phyloP scores from a whole-genome alignment of 2,329 filamentous ascomycete species.

The Parastagonospora avenae region DNA sequence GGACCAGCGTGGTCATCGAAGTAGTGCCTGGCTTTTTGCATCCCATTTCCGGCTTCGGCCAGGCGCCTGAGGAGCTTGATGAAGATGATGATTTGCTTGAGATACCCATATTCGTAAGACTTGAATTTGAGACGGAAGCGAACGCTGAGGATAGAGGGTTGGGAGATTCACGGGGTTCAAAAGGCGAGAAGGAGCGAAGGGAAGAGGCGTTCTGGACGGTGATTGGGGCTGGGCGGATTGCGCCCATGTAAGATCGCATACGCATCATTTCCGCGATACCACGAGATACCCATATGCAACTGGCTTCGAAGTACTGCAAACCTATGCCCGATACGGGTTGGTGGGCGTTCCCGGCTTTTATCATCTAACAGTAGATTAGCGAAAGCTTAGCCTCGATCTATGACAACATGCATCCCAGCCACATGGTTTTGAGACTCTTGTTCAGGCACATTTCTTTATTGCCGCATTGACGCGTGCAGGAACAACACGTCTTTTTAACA shows the following conservation, averaged over 20 bases:
- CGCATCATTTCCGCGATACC: too few relatives aligned
- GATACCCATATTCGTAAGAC: slow-evolving; percentile 89
- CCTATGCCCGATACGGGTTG: too few relatives aligned
- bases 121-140: slow-evolving; percentile 84
- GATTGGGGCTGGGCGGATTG: slow-evolving; percentile 83
- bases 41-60: slow-evolving; percentile 9
- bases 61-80: slow-evolving; percentile 32
- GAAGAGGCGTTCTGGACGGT: slow-evolving; percentile 97
- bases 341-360: too few relatives aligned
- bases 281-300: too few relatives aligned
- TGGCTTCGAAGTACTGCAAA: too few relatives aligned
- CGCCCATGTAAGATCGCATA: slow-evolving; percentile 14
- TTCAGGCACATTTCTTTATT: slow-evolving; percentile 2
- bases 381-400: slow-evolving; percentile 28
- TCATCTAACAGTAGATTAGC: slow-evolving; percentile 21
- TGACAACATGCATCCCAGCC: slow-evolving; percentile 36
- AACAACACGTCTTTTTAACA: background rate
- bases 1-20: slow-evolving; percentile 92
- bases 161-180: slow-evolving; percentile 51
- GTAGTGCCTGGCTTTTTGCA: slow-evolving; percentile 67
- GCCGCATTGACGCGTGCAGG: background rate
- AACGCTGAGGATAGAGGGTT: slow-evolving; percentile 57
- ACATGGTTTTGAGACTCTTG: slow-evolving; percentile 14
- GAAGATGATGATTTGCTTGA: slow-evolving; percentile 73
- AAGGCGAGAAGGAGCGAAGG: slow-evolving; percentile 73